Conservation (phyloP, 2,329 filamentous ascomycete genomes). For the Monosporascus sp. region DNA sequence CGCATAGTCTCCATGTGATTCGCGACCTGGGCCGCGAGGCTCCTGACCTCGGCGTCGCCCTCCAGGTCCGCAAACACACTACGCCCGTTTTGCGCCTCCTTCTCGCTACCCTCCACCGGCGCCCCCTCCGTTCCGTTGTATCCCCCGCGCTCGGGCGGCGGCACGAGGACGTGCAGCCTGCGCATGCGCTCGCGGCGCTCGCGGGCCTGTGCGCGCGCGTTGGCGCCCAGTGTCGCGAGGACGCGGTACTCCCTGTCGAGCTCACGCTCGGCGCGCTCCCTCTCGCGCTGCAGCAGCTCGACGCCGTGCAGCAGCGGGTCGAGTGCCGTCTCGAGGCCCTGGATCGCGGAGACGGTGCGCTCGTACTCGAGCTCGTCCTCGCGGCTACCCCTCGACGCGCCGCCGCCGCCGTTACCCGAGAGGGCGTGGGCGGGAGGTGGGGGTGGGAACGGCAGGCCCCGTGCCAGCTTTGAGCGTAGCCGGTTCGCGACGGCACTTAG, state of each 20-base stretch:
- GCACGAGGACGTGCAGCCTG: slow-evolving; percentile 47
- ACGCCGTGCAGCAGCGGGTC: slow-evolving; percentile 60
- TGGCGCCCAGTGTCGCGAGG: slow-evolving; percentile 47
- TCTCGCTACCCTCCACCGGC: slow-evolving; percentile 7
- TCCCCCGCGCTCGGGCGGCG: slow-evolving; percentile 11
- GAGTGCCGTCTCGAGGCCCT: slow-evolving; percentile 52
- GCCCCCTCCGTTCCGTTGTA: background rate
- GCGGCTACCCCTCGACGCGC: slow-evolving; percentile 27
- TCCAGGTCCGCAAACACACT: slow-evolving; percentile 24
- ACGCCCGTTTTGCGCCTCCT: slow-evolving; percentile 1
- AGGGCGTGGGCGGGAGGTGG: slow-evolving; percentile 18
- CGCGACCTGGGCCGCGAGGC: slow-evolving; percentile 42
- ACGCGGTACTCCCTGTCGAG: slow-evolving; percentile 51
- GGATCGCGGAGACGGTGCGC: slow-evolving; percentile 55
- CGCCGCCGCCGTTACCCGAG: slow-evolving; percentile 27
- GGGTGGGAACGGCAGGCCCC: slow-evolving; percentile 63
- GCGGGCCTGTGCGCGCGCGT: slow-evolving; percentile 50
- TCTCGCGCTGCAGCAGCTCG: slow-evolving; percentile 54
- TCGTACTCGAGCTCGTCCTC: slow-evolving; percentile 63
- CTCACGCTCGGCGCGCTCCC: slow-evolving; percentile 49
- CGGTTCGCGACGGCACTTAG: slow-evolving; percentile 51
- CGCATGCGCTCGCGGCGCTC: slow-evolving; percentile 45
- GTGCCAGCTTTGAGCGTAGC: slow-evolving; percentile 53
- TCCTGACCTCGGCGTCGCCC: slow-evolving; percentile 40
- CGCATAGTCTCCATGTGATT: slow-evolving; percentile 54